Base-by-base conservation (phyloP, 202 grass and related monocot genomes). In the Bolboschoenoplectus hybrid region DNA sequence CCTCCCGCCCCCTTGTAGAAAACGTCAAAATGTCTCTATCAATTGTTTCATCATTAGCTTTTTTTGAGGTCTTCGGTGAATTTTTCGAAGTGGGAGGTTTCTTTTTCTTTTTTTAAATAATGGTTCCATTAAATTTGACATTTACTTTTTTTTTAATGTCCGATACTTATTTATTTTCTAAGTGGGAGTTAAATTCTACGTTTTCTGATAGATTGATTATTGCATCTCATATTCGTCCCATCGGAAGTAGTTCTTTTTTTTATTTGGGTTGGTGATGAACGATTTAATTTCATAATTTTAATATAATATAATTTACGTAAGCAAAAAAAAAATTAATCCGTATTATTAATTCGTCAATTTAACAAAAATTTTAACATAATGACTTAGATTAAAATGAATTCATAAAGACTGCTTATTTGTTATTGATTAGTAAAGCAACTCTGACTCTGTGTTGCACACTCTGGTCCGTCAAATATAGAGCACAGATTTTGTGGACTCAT, bases 21-120 rank as follows among this genome's bases (percentile, higher is more conserved):
- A 80, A 60, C 16, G 75, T 60, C 58, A 80, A 60, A 43, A 80
- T 41, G 51, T 57, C 74, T 38, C 47, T 53, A 2, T 76, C 73
- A 76, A 14, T 14, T 35, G 9, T 51, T 73, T 20, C 47, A 76
- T 76, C 13, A 36, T 34, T 55, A 36, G 4, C 7, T 43, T 43
- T 40, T 13, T 52, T 52, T 26, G 26, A 26, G 26, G 26, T 26
- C 26, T 75, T 77, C 4, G 17, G 8, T 16, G 0, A 39, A 16
- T 14, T 17, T 77, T 56, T 17, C 0, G 36, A 14, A 41, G 5
- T 38, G 65, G 36, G 40, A 4, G 13, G 52, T 5, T 55, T 26
- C 26, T 26, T 26, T 26, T 26, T 26, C 26, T 26, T 26, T 26
- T 26, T 26, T 26, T 26, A 26, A 26, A 26, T 26, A 26, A 26